A percentile compares a stretch with the other conserved stretches of the same genome.
Evolutionary conservation across 768 basidiomycete species (phyloP).

Genomic region (Thelephora aurantiotincta): DNA sequence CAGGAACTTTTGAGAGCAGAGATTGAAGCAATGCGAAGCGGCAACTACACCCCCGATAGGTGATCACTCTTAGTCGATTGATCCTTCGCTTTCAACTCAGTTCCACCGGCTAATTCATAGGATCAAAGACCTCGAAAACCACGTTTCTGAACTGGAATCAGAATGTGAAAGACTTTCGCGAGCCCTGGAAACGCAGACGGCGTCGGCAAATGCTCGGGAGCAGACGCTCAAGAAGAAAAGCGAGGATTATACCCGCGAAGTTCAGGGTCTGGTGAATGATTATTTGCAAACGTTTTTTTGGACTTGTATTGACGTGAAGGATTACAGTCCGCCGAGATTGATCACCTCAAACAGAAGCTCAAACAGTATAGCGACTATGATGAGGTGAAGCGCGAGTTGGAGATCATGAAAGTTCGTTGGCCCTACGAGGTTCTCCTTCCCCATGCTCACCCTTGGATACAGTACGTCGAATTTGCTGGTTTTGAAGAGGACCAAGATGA

Average conservation of each 20-base stretch:
- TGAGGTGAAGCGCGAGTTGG: conserved; percentile 93
- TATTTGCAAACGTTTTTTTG: neutral
- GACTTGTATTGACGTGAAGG: neutral
- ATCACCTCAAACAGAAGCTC: conserved; percentile 52
- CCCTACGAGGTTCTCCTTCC: neutral
- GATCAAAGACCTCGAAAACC: conserved; percentile 56
- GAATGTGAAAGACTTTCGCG: conserved; percentile 60
- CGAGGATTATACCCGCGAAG: conserved; percentile 48
- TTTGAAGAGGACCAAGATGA: conserved; percentile 61
- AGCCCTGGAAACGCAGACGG: conserved; percentile 49
- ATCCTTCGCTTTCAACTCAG: neutral
- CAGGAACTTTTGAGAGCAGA: conserved; percentile 93
- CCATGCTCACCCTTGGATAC: neutral
- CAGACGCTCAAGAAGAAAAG: conserved; percentile 30
- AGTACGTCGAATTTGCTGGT: conserved; percentile 96
- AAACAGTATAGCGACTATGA: conserved; percentile 80
- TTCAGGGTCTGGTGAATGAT: conserved; percentile 36
- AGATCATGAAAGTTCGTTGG: conserved; percentile 84
- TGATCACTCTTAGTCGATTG: conserved; percentile 20
- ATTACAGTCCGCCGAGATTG: conserved; percentile 45
- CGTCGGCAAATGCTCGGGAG: conserved; percentile 31
- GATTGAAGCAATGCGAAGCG: conserved; percentile 80
- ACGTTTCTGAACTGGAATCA: conserved; percentile 61
- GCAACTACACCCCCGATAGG: conserved; percentile 57
- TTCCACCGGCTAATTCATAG: conserved; percentile 21